Evolutionary conservation across 345 rosid species (phyloP), one percentile per base, ranked within the genome.

Genomic region (Syzygium aqueum): DNA sequence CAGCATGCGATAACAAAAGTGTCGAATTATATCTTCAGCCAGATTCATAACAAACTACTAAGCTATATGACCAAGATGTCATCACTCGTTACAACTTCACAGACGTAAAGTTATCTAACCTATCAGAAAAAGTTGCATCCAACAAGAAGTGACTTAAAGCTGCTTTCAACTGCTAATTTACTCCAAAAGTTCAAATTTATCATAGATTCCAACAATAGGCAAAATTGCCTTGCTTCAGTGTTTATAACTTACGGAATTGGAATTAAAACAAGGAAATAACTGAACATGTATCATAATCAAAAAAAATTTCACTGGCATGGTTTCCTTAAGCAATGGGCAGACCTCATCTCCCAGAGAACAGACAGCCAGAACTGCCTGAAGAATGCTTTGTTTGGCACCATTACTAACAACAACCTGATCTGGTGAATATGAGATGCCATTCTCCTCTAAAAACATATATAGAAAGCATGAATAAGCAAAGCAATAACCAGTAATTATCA

Each of bases 311-410:
- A 61, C 33, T n/a, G 5, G 73, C 28, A 61, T 61, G 73, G 14
- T 61, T 61, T 61, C 19, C 73, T 6, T 61, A 61, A 61, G 33
- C 37, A 61, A 61, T 2, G 0, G 37, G 73, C 73, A n/a, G 46
- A 97, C 99, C 98, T 97, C 99, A 90, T 97, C 98, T 51, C 99
- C 99, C 5, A 97, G 98, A 28, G 96, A 93, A 90, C 99, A 97
- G 88, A 96, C 98, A 11, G 99, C 99, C 87, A 95, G 92, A 43
- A 94, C 93, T 19, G 99, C 99, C 90, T 97, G 99, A 85, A 92
- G 84, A 77, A 91, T 86, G 88, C 96, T 84, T 90, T 97, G 99
- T 90, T 97, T 97, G 73, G 99, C 99, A 87, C 99, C 99, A 91
- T 97, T 97, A 88, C 99, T 96, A 86, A 97, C 97, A 88, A 96